Percentiles rank a stretch among this genome's conserved stretches.
Conservation (phyloP, 192 early-diverging fungal species). For the Podila minutissima region DNA sequence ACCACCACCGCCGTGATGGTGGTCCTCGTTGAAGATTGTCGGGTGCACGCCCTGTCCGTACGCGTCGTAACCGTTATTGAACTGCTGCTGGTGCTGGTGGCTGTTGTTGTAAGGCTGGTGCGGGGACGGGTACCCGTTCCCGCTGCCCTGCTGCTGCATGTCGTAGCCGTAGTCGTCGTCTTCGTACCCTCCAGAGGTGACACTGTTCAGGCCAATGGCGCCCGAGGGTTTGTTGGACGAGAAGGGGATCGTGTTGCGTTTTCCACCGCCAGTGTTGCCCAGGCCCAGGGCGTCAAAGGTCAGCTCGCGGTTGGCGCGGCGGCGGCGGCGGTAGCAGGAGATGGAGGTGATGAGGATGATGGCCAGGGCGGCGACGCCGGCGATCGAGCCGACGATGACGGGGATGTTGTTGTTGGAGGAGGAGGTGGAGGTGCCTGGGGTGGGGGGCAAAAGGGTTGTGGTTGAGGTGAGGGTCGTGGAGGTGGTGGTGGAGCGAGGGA, state of each 20-base stretch:
- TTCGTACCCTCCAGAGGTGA: slow-evolving; percentile 29
- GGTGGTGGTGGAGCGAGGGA: not conserved
- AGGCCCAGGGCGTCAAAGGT: slow-evolving; percentile 20
- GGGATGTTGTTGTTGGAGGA: slow-evolving; percentile 17
- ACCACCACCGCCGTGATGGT: not conserved
- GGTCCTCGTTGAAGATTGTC: slow-evolving; percentile 29
- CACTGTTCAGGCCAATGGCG: slow-evolving; percentile 15
- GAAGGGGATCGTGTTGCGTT: not conserved
- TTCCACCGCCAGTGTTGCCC: slow-evolving; percentile 4
- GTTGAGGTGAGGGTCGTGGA: not conserved
- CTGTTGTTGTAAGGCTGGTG: not conserved
- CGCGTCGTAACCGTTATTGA: slow-evolving; percentile 8
- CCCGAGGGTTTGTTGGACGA: not conserved
- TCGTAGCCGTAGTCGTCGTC: slow-evolving; percentile 24
- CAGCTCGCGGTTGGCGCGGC: slow-evolving; percentile 13
- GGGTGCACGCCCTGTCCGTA: slow-evolving; percentile 8
- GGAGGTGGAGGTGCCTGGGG: slow-evolving; percentile 7
- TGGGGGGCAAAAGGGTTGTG: not conserved
- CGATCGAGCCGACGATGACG: slow-evolving; percentile 29
- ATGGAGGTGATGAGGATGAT: slow-evolving; percentile 21
- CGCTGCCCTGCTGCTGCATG: not conserved
- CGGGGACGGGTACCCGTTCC: not conserved
- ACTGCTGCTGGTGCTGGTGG: slow-evolving; percentile 17
- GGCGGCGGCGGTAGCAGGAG: slow-evolving; percentile 28
- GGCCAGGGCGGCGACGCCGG: slow-evolving; percentile 15